Conservation (phyloP, 1,284 basidiomycete species). For the Coniferiporia sulphurascens region DNA sequence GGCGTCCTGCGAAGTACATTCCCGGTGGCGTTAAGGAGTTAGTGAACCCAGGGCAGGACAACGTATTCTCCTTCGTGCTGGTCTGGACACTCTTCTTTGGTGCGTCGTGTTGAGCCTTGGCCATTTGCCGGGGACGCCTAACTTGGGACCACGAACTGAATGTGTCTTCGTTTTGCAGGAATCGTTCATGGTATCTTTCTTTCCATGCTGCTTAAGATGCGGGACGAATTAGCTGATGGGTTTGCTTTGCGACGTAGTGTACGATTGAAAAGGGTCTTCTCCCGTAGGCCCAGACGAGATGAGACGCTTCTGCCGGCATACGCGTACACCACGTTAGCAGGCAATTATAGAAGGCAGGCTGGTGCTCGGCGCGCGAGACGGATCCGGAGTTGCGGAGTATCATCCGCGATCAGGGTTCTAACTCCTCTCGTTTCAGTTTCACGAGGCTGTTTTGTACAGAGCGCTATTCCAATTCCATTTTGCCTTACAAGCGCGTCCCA, state of each 20-base stretch:
- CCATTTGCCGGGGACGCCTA: background rate
- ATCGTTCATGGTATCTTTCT: conserved; percentile 39
- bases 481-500: background rate
- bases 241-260: conserved; percentile 17
- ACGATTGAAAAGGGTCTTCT: conserved; percentile 15
- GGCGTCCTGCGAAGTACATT: conserved; percentile 53
- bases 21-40: conserved; percentile 60
- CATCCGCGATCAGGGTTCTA: conserved; percentile 2
- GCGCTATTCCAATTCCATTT: background rate
- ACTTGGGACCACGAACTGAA: conserved; percentile 21
- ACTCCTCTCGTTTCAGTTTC: conserved; percentile 9
- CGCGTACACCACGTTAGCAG: background rate
- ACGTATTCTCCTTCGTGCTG: conserved; percentile 79
- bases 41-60: conserved; percentile 79
- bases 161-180: conserved; percentile 25
- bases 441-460: conserved; percentile 2
- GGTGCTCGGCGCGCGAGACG: background rate
- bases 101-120: conserved; percentile 33
- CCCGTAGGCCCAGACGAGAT: background rate
- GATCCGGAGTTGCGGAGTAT: background rate
- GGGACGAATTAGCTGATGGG: conserved; percentile 7
- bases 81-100: conserved; percentile 89
- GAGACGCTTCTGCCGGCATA: background rate
- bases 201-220: background rate
- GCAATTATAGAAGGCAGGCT: background rate